Evolutionary conservation across 108 stramenopile species (phyloP).

Genomic region (Discostella stelligeroides): DNA sequence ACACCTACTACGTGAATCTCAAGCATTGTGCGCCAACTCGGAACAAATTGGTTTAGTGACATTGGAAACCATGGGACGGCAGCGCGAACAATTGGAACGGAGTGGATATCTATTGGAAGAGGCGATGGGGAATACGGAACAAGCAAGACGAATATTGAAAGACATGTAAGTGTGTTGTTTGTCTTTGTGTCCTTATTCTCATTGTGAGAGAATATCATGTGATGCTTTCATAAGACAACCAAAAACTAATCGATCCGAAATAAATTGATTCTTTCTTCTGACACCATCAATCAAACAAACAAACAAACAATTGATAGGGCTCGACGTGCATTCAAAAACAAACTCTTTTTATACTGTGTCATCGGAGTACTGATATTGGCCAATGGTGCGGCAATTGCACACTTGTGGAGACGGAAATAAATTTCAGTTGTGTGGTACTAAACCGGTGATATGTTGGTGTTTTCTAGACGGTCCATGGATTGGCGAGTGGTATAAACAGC

Average conservation of each 20-base stretch:
- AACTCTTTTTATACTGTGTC: constrained; percentile 60
- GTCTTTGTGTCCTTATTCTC: too few species aligned
- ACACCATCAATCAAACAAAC: too few species aligned
- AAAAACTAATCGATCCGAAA: too few species aligned
- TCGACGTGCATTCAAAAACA: constrained; percentile 62
- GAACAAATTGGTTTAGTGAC: constrained; percentile 74
- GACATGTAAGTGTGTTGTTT: constrained; percentile 46
- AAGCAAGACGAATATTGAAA: constrained; percentile 67
- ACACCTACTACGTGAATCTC: constrained; percentile 72
- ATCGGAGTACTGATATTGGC: constrained; percentile 60
- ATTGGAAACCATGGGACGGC: constrained; percentile 67
- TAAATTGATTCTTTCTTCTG: too few species aligned
- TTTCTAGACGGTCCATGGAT: too few species aligned
- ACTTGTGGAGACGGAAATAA: constrained; percentile 36
- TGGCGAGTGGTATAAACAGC: too few species aligned
- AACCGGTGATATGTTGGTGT: too few species aligned
- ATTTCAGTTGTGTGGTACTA: not conserved
- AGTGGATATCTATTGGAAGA: constrained; percentile 50
- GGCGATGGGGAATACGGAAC: constrained; percentile 50
- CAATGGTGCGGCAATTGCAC: constrained; percentile 51
- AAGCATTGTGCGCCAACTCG: constrained; percentile 70
- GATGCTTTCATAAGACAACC: too few species aligned
- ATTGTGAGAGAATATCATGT: too few species aligned
- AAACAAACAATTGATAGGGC: constrained; percentile 34
- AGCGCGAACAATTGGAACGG: constrained; percentile 78